Evolutionary conservation across 768 basidiomycete genomes (phyloP), one percentile per base, ranked within the genome.

Genomic region (Rhizopogon rudus): DNA sequence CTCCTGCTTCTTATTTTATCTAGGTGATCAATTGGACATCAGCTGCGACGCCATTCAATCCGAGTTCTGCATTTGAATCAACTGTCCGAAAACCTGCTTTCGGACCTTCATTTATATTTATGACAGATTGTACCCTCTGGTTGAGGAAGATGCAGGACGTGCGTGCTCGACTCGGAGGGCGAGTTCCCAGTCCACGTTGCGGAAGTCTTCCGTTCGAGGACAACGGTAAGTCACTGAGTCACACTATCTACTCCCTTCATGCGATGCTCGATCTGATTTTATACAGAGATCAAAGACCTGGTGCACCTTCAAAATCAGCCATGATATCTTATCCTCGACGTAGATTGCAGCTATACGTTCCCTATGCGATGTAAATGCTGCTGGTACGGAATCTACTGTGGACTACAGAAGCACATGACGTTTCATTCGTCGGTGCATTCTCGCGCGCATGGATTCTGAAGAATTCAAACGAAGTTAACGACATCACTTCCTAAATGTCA

Each of bases 111-210:
- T 92, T 91, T 57, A 74, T 83, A 6, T 87, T 81, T 66, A 69
- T 89, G 66, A 80, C 83, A 2, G 90, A 91, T 61, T 82, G 80
- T 14, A 87, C 86, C 0, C 60, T 92, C n/a, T 91, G 88, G 88
- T 72, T 90, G 9, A 73, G 78, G 9, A 69, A 60, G 33, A 61
- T 57, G 2, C 53, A 59, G 9, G 61, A 58, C n/a, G n/a, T n/a
- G n/a, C 33, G 17, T 31, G 6, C 31, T 51, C 20, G 58, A 51
- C 3, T 33, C 46, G 13, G 66, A 71, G 25, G 42, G 48, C 49
- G 64, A 58, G 44, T 56, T 54, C 40, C 61, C 57, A 53, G 43
- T 63, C 12, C 73, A 75, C 43, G 62, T 70, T 5, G 74, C 72
- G 13, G 75, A 79, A 57, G 64, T 80, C 5, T 70, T 78, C 51